These are phyloP conservation scores for Cyberlindnera japonica DNA, from an alignment of 805 yeast genomes.

Conservation along the genomic window DNA sequence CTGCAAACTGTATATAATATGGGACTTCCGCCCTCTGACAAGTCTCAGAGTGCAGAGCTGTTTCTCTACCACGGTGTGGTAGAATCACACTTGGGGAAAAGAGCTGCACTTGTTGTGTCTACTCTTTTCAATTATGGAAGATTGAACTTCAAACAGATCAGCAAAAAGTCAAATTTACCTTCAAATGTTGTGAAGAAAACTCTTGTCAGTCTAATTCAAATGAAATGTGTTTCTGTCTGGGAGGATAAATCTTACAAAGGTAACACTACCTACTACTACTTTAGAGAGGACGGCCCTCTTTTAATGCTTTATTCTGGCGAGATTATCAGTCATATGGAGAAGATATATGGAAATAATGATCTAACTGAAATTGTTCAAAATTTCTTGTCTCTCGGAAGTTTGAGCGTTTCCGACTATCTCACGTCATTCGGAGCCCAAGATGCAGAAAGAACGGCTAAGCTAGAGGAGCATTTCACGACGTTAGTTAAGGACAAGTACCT, in stretches of 20 bases:
- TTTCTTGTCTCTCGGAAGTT: slow-evolving; percentile 63
- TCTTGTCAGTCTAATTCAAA: slow-evolving; percentile 73
- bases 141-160: slow-evolving; percentile 51
- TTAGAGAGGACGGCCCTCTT: slow-evolving; percentile 61
- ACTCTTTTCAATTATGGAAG: slow-evolving; percentile 66
- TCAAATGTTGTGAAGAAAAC: slow-evolving; percentile 53
- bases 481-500: slow-evolving; percentile 50
- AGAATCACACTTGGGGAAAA: slow-evolving; percentile 62
- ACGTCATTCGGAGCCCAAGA: slow-evolving; percentile 27
- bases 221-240: slow-evolving; percentile 71
- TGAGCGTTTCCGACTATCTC: slow-evolving; percentile 52
- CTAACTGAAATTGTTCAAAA: slow-evolving; percentile 64
- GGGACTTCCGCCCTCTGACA: slow-evolving; percentile 26
- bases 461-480: slow-evolving; percentile 38
- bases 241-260: slow-evolving; percentile 34
- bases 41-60: slow-evolving; percentile 61
- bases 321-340: slow-evolving; percentile 52
- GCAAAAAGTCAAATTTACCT: slow-evolving; percentile 44
- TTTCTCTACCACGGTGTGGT: slow-evolving; percentile 52
- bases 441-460: slow-evolving; percentile 25
- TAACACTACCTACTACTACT: slow-evolving; percentile 46
- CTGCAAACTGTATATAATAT: too few species aligned
- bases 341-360: slow-evolving; percentile 37
- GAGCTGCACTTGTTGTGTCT: slow-evolving; percentile 62
- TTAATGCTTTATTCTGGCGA: slow-evolving; percentile 74